A percentile compares a stretch with the other conserved stretches of the same genome.
Evolutionary conservation across 2,329 filamentous ascomycete genomes (phyloP).

Genomic region (Colletotrichum incanum): DNA sequence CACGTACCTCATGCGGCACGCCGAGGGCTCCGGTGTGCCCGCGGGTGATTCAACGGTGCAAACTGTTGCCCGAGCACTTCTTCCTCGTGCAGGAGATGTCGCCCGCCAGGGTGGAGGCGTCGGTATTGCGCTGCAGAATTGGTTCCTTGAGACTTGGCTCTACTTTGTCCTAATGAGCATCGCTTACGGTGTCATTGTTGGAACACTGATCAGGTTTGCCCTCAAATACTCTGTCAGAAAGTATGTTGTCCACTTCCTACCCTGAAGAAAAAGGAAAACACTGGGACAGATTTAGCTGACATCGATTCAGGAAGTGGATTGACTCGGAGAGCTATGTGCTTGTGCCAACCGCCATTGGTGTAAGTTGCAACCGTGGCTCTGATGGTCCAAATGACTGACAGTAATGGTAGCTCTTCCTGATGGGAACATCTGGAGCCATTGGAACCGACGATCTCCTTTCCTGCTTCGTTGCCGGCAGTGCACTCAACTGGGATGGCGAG

Average conservation of each 20-base stretch:
- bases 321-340: slow-evolving; percentile 69
- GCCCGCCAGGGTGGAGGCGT: slow-evolving; percentile 68
- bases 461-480: slow-evolving; percentile 73
- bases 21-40: slow-evolving; percentile 53
- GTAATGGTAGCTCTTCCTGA: slow-evolving; percentile 65
- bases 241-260: slow-evolving; percentile 44
- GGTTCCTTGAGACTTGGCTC: slow-evolving; percentile 73
- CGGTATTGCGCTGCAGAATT: slow-evolving; percentile 67
- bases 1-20: slow-evolving; percentile 70
- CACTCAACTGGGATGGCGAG: slow-evolving; percentile 75
- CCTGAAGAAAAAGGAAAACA: no score
- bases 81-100: slow-evolving; percentile 53
- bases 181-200: slow-evolving; percentile 67
- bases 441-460: slow-evolving; percentile 74
- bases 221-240: slow-evolving; percentile 60
- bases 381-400: background rate
- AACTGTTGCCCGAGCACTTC: slow-evolving; percentile 5
- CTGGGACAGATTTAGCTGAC: background rate
- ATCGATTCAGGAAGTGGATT: slow-evolving; percentile 64
- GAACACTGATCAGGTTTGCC: slow-evolving; percentile 62
- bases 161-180: slow-evolving; percentile 71
- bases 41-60: slow-evolving; percentile 4
- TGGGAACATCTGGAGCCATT: slow-evolving; percentile 71
- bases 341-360: slow-evolving; percentile 66
- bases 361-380: slow-evolving; percentile 46